phyloP scores from a whole-genome alignment of 805 yeast genomes.

The Kluyveromyces starmeri region DNA sequence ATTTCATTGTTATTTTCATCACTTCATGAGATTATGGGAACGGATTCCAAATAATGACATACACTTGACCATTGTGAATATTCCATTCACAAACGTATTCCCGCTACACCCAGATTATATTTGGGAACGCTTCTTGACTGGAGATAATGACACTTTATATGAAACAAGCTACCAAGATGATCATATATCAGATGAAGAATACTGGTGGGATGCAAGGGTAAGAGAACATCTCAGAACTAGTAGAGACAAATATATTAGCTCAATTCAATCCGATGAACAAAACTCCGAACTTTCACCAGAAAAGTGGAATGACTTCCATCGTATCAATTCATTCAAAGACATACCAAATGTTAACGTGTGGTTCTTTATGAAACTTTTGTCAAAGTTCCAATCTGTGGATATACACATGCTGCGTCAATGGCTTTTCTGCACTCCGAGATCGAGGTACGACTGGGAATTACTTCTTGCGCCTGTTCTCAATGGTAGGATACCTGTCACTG shows the following conservation, averaged over 20 bases:
- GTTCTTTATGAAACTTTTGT: slow-evolving; percentile 26
- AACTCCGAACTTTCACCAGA: slow-evolving; percentile 13
- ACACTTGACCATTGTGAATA: slow-evolving; percentile 25
- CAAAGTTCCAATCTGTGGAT: slow-evolving; percentile 28
- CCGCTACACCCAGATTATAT: slow-evolving; percentile 22
- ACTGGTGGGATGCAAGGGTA: slow-evolving; percentile 23
- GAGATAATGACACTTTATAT: slow-evolving; percentile 1
- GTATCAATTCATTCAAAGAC: slow-evolving; percentile 22
- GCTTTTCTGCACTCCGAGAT: slow-evolving; percentile 31
- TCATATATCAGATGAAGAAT: slow-evolving; percentile 10
- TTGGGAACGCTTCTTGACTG: slow-evolving; percentile 16
- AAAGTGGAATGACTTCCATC: slow-evolving; percentile 20
- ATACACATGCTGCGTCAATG: slow-evolving; percentile 31
- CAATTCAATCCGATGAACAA: slow-evolving; percentile 3
- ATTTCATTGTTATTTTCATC: slow-evolving; percentile 27
- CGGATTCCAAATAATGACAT: slow-evolving; percentile 23
- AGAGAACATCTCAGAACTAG: slow-evolving; percentile 13
- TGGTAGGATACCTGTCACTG: slow-evolving; percentile 28
- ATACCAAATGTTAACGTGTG: slow-evolving; percentile 32
- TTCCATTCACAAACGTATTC: slow-evolving; percentile 28
- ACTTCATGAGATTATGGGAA: slow-evolving; percentile 24
- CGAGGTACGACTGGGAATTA: slow-evolving; percentile 32
- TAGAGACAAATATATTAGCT: not conserved
- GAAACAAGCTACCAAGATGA: slow-evolving; percentile 1
- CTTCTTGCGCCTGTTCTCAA: slow-evolving; percentile 30